Evolutionary conservation across 495 filamentous ascomycete species (phyloP), one percentile per base, ranked within the genome.

Genomic region (Antarctomyces pellizariae): DNA sequence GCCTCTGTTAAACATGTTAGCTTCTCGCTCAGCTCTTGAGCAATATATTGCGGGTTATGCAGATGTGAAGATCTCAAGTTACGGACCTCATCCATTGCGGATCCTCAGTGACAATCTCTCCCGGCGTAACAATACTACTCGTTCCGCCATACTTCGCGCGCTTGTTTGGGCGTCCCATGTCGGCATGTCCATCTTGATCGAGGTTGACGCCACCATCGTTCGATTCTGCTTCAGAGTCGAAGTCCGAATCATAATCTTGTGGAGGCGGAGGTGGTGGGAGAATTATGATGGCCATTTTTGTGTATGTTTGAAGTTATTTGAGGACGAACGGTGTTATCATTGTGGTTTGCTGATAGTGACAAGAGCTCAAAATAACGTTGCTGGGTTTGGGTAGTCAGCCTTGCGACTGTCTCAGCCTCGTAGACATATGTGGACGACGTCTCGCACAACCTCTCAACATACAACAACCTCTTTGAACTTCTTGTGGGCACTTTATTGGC

Each of bases 1-100:
- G 41, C 79, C 79, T 53, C 70, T 75, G 40, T 27, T 19, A 11
- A 18, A 13, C 9, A 22, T 20, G 17, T 16, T 0, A 17, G 4
- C 14, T 23, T 10, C 12, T 3, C 5, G 3, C 21, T 18, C 15
- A 13, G n/a, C 20, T 31, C 11, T 25, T 17, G 13, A n/a, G n/a
- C n/a, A n/a, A n/a, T n/a, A n/a, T n/a, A n/a, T n/a, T n/a, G n/a
- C n/a, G n/a, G n/a, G n/a, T n/a, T 19, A 11, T 13, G 8, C 6
- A 5, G 8, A 26, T 25, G 28, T 7, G 15, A 5, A 28, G 8
- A 8, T 22, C 24, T 17, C 16, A 8, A 26, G 4, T 33, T 2
- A 49, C 57, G 28, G 49, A 76, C 66, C 79, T 66, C 79, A 97
- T 97, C 82, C 82, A 95, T 57, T 95, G 84, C 4, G 82, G 71